Conservation (phyloP, 257 asterid genomes). For the Nicotiana tomentosiformis region DNA sequence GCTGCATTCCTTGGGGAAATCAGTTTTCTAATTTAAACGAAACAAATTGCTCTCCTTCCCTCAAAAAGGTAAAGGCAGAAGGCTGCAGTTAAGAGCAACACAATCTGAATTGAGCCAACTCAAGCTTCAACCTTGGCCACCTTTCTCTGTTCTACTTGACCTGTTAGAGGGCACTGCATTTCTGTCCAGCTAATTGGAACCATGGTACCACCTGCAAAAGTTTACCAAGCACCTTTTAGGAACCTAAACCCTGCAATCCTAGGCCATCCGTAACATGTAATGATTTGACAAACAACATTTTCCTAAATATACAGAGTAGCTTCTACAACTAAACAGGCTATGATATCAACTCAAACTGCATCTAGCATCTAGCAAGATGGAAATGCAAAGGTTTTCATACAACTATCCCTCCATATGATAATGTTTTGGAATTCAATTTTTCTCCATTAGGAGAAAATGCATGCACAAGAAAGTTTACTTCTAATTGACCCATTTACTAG, state of each 20-base stretch:
- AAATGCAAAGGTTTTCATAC: not conserved
- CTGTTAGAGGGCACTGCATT: conserved; percentile 90
- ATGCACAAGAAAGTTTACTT: not conserved
- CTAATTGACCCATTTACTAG: not conserved
- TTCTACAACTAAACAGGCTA: not conserved
- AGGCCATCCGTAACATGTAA: not conserved
- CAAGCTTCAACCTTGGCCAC: conserved; percentile 71
- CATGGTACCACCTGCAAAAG: conserved; percentile 65
- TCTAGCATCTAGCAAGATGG: not conserved
- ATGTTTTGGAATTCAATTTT: not conserved
- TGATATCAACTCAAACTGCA: not conserved
- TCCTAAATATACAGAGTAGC: not conserved
- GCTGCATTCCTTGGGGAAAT: not conserved
- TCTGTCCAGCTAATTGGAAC: conserved; percentile 95
- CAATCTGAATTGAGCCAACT: conserved; percentile 5
- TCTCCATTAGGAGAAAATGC: not conserved
- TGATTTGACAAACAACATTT: not conserved
- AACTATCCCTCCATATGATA: not conserved
- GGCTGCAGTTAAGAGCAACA: not conserved
- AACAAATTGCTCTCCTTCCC: not conserved
- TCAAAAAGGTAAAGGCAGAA: not conserved
- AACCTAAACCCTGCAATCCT: not conserved
- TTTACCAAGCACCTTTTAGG: not conserved
- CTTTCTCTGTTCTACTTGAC: conserved; percentile 81
- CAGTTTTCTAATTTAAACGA: not conserved